phyloP scores from a whole-genome alignment of 2,329 filamentous ascomycete species.

The Xylaria sp. region DNA sequence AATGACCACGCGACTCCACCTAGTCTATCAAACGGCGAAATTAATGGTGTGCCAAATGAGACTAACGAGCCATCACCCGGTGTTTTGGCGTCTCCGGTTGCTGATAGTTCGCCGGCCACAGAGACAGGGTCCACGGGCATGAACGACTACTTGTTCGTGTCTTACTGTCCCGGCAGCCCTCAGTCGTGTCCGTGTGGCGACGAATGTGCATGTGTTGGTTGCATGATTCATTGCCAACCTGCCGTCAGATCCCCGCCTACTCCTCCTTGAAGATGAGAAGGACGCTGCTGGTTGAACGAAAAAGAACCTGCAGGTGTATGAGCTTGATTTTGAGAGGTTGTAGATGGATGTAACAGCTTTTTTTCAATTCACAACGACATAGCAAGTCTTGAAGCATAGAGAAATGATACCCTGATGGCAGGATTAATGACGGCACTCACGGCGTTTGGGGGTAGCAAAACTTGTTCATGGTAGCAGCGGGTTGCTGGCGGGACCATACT shows the following conservation, averaged over 20 bases:
- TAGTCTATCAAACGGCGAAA: conserved; percentile 20
- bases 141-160: conserved; percentile 64
- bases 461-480: conserved; percentile 5
- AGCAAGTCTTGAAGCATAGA: conserved; percentile 18
- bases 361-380: conserved; percentile 6
- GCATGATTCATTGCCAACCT: conserved; percentile 53
- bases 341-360: background rate
- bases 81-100: conserved; percentile 52
- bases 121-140: conserved; percentile 54
- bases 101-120: conserved; percentile 51
- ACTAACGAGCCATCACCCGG: conserved; percentile 9
- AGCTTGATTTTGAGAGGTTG: background rate
- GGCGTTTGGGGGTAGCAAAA: background rate
- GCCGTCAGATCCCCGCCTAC: conserved; percentile 13
- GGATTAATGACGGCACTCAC: conserved; percentile 7
- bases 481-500: background rate
- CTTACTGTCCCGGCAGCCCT: conserved; percentile 58
- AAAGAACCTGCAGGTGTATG: background rate
- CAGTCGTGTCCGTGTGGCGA: conserved; percentile 63
- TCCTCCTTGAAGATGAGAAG: conserved; percentile 1
- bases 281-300: background rate
- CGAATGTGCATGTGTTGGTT: conserved; percentile 64
- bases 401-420: conserved; percentile 24
- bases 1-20: conserved; percentile 31
- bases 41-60: background rate